Percentiles rank a stretch among this genome's conserved stretches.
These are phyloP conservation scores for Xylaria acuta DNA, from an alignment of 495 filamentous ascomycete genomes.

Conservation along the genomic window DNA sequence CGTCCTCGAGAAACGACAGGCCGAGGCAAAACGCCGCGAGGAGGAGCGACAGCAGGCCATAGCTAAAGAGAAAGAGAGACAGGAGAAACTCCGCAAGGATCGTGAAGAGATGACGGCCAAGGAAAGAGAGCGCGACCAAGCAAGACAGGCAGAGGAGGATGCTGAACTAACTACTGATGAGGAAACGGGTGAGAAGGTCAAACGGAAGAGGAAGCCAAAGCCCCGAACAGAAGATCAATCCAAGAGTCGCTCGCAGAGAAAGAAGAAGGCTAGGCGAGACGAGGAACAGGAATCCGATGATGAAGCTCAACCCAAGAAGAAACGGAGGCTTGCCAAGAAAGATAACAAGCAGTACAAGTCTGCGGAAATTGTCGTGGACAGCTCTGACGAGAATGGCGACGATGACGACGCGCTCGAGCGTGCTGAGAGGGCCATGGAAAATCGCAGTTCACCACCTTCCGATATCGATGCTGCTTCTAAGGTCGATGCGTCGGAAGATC, in stretches of 20 bases:
- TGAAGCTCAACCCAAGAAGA: conserved; percentile 62
- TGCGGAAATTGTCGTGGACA: conserved; percentile 79
- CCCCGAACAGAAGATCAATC: conserved; percentile 53
- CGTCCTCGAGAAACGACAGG: conserved; percentile 77
- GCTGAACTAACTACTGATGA: conserved; percentile 76
- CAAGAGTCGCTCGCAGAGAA: conserved; percentile 62
- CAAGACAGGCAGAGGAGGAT: conserved; percentile 74
- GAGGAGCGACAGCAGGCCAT: conserved; percentile 70
- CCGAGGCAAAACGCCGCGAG: conserved; percentile 74
- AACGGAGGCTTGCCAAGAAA: conserved; percentile 64
- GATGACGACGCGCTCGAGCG: conserved; percentile 48
- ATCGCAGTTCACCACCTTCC: conserved; percentile 33
- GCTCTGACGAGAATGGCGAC: conserved; percentile 50
- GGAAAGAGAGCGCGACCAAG: conserved; percentile 71
- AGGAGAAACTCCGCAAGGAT: conserved; percentile 80
- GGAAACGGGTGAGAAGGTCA: conserved; percentile 78
- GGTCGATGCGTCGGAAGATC: conserved; percentile 34
- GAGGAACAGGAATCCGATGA: conserved; percentile 56
- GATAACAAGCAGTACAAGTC: conserved; percentile 74
- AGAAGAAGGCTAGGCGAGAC: conserved; percentile 69
- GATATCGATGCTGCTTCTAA: conserved; percentile 38
- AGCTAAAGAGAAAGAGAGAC: conserved; percentile 70
- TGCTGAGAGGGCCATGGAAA: conserved; percentile 48
- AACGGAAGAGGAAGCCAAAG: conserved; percentile 67
- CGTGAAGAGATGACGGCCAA: conserved; percentile 77